Evolutionary conservation across 1,284 basidiomycete species (phyloP), one percentile per base, ranked within the genome.

Genomic region (Chalciporus sp.): DNA sequence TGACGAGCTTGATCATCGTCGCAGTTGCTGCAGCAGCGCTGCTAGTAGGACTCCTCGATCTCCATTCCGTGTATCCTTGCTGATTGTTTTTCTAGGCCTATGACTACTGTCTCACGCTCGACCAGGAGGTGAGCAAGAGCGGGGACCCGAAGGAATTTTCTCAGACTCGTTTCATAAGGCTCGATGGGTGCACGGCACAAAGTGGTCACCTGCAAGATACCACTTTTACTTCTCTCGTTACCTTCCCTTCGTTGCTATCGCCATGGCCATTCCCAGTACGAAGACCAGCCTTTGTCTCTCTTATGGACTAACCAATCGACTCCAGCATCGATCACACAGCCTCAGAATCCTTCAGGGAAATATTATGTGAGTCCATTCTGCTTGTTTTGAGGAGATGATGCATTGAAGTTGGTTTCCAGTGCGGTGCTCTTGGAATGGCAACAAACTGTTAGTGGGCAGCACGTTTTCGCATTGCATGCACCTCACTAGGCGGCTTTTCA

Each of bases 151-250:
- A 5, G 14, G 14, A 14, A 8, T 42, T 42, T 44, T 20, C 27
- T 31, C 4, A n/a, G 33, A 40, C 27, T n/a, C 17, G 27, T 37
- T 40, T 8, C 1, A 17, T 29, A 52, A 64, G 62, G 53, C 62
- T 5, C 40, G 55, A 44, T 65, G 53, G 57, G 2, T 66, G 29
- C 56, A 56, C 45, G 49, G 54, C 20, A 56, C 53, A 4, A 50
- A 14, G 43, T 65, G 65, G 63, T 55, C 64, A 11, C 39, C 52
- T 7, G 42, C 41, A 39, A 50, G 64, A 47, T 50, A 62, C 11
- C 52, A 65, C 31, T 68, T 68, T 51, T 17, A 49, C 27, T 19
- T 40, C 17, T 55, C 39, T 19, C 64, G 65, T 20, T 66, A 68
- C 52, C 43, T 65, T 5, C 64, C 65, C 23, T 68, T 68, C 14